Evolutionary conservation across 2,329 filamentous ascomycete species (phyloP).

Genomic region (Achaetomium macrosporum): DNA sequence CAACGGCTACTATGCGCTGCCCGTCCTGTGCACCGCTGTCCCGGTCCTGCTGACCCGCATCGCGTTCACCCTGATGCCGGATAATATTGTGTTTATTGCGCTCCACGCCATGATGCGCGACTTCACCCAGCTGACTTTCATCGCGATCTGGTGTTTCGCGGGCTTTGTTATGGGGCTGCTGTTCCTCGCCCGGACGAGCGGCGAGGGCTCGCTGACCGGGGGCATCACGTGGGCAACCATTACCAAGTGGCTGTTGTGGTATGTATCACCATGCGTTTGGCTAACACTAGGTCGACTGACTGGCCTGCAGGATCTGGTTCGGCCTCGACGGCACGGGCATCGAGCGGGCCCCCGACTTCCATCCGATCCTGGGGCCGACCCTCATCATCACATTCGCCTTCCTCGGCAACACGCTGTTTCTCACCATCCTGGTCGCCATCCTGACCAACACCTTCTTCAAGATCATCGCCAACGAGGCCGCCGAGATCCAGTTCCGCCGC

Average conservation of each 20-base stretch:
- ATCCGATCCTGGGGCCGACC: slow-evolving; percentile 59
- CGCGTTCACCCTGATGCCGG: slow-evolving; percentile 67
- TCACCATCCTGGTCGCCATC: slow-evolving; percentile 69
- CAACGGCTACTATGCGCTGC: slow-evolving; percentile 50
- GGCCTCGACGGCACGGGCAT: slow-evolving; percentile 60
- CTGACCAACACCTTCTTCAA: slow-evolving; percentile 66
- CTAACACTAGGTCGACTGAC: not conserved
- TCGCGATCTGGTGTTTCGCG: slow-evolving; percentile 63
- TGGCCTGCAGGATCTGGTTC: slow-evolving; percentile 56
- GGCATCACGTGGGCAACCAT: slow-evolving; percentile 46
- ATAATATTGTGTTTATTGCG: slow-evolving; percentile 70
- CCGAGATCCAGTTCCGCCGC: slow-evolving; percentile 66
- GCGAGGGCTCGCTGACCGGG: slow-evolving; percentile 12
- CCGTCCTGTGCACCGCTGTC: slow-evolving; percentile 60
- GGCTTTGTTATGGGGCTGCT: slow-evolving; percentile 65
- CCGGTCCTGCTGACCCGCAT: slow-evolving; percentile 65
- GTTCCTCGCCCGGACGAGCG: slow-evolving; percentile 45
- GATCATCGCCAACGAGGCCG: slow-evolving; percentile 61
- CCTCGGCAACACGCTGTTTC: slow-evolving; percentile 67
- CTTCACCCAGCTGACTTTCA: slow-evolving; percentile 60
- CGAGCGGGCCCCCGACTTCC: slow-evolving; percentile 51
- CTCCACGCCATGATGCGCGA: slow-evolving; percentile 69
- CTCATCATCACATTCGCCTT: slow-evolving; percentile 70
- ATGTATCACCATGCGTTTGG: slow-evolving; percentile 1
- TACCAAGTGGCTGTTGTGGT: slow-evolving; percentile 69